Conservation (phyloP, 192 early-diverging fungal species). For the Pilaira anomala region DNA sequence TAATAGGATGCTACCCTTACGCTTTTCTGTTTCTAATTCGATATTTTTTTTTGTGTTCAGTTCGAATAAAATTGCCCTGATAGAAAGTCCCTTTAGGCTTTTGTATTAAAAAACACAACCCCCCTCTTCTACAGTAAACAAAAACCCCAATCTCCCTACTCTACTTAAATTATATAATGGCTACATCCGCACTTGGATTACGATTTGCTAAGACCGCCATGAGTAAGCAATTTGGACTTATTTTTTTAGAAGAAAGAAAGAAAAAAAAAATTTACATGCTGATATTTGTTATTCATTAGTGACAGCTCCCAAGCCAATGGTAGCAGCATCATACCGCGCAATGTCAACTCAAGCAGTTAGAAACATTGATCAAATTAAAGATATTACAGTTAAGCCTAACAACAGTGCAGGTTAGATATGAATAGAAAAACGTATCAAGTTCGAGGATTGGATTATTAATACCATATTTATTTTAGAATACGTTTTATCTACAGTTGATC, state of each 20-base stretch:
- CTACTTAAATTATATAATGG: constrained; percentile 9
- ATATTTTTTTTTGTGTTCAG: too few species aligned
- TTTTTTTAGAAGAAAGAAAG: neutral
- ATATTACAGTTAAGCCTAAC: constrained; percentile 33
- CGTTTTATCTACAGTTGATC: constrained; percentile 87
- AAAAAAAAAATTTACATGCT: neutral
- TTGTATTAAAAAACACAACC: neutral
- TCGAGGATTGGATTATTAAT: neutral
- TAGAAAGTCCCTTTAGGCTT: neutral
- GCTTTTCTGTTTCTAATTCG: too few species aligned
- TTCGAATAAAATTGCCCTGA: constrained; percentile 5
- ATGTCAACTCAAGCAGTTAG: constrained; percentile 35
- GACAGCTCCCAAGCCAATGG: constrained; percentile 17
- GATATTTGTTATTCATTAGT: neutral
- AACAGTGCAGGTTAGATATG: constrained; percentile 36
- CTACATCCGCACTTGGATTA: constrained; percentile 33
- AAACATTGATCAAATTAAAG: constrained; percentile 36
- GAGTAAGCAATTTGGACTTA: constrained; percentile 17
- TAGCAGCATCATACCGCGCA: constrained; percentile 17
- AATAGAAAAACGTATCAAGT: neutral
- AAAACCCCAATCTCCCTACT: constrained; percentile 19
- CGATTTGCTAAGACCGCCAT: constrained; percentile 34
- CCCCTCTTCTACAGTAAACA: constrained; percentile 5
- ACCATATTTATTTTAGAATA: constrained; percentile 52
- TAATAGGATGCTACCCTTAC: too few species aligned